Base-by-base conservation (phyloP, 176 grass and related monocot genomes). In the Musa schizocarpa region DNA sequence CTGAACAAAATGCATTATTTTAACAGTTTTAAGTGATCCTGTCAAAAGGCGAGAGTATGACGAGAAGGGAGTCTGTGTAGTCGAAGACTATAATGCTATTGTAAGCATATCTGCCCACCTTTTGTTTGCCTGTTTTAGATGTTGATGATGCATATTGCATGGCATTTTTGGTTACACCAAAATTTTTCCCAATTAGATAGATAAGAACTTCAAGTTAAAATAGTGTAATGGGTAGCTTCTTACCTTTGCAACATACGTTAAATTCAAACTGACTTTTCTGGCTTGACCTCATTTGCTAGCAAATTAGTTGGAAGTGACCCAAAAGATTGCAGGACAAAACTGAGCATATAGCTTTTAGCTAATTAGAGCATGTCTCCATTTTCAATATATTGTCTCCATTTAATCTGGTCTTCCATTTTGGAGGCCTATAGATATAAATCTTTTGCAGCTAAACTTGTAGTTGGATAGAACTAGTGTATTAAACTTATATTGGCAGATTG, bases 21-120 rank as follows among this genome's bases (percentile, higher is more conserved):
- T 34, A 13, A 69, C 88, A 99, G 95, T 99, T 87, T 81, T 99
- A 61, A 89, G 82, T 75, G 90, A 99, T 82, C 95, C 95, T 81
- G 58, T 77, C 65, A 99, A 89, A 88, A 91, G 88, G 59, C 84
- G 69, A 86, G 88, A 94, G 62, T 99, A 99, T 69, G 86, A 94
- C 76, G 79, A 82, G 61, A 92, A 86, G 76, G 95, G 86, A 5
- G 83, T 99, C 82, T 21, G 81, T 13, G 82, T 82, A 5, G 88
- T 94, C 48, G 86, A 94, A 87, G 91, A 94, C 78, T 81, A 82
- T 50, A 89, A 99, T 87, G 86, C 82, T 49, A 85, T 80, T 55
- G 95, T 94, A 76, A 88, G 88, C 27, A 26, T 63, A 70, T 11
- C 8, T 74, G 12, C 65, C 17, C 51, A 3, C 9, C 48, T 10